Conservation (phyloP, 73 alveolate genomes). For the Effrenium voratum region DNA sequence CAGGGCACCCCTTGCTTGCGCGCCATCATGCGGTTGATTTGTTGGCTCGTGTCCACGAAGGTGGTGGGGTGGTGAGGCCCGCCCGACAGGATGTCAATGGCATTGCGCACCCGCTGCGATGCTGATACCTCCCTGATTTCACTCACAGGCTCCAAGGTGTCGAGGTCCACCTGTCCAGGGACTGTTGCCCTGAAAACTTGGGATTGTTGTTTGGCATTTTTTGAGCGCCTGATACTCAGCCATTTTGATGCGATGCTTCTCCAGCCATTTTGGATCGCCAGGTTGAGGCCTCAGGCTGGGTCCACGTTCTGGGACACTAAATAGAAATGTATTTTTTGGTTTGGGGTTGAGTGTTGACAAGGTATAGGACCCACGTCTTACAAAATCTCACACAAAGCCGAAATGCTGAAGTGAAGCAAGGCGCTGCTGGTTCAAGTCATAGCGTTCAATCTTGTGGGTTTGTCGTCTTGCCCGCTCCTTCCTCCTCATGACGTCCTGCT, state of each 20-base stretch:
- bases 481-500: neutral
- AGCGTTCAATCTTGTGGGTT: no score
- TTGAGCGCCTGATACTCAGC: neutral
- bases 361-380: no score
- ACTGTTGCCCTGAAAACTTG: neutral
- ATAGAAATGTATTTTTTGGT: no score
- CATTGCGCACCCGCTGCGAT: neutral
- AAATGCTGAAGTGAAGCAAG: no score
- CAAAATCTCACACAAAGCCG: no score
- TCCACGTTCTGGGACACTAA: no score
- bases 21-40: neutral
- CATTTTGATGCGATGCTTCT: neutral
- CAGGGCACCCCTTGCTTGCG: neutral
- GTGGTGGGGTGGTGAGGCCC: neutral
- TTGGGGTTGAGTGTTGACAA: no score
- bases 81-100: neutral
- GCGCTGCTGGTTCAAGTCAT: no score
- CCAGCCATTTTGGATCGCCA: neutral
- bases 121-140: neutral
- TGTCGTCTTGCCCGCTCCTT: no score
- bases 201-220: neutral
- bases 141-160: neutral
- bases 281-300: no score
- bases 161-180: neutral
- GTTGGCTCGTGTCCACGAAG: neutral